Percentiles rank a stretch among this genome's conserved stretches.
phyloP scores from a whole-genome alignment of 495 filamentous ascomycete genomes.

The Podospora bellae-mahoneyi region DNA sequence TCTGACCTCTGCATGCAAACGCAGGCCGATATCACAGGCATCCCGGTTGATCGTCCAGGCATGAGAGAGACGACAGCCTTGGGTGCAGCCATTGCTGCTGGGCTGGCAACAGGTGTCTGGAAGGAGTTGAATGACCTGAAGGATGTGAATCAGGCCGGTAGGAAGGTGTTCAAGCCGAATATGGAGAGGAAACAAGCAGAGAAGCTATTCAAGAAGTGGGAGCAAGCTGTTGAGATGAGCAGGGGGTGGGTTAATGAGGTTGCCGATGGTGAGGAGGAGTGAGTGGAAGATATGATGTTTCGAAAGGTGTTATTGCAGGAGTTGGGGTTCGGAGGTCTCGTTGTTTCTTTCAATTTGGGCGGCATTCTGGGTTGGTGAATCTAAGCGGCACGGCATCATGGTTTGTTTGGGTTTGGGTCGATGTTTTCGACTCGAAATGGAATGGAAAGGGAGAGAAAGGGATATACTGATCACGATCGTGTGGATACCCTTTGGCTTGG shows the following conservation, averaged over 20 bases:
- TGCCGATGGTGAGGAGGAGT: constrained; percentile 7
- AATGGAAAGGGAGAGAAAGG: not conserved
- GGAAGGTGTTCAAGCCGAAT: constrained; percentile 68
- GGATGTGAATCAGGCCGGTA: constrained; percentile 70
- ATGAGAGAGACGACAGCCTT: constrained; percentile 95
- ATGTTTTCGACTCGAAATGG: not conserved
- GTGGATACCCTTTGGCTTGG: not conserved
- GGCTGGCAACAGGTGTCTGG: constrained; percentile 83
- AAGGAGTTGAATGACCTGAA: constrained; percentile 72
- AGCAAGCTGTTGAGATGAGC: constrained; percentile 85
- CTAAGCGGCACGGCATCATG: not conserved
- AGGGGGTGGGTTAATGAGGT: constrained; percentile 65
- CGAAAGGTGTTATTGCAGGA: not conserved
- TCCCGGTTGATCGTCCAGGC: constrained; percentile 79
- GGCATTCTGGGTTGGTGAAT: not conserved
- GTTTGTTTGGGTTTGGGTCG: not conserved
- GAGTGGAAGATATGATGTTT: not conserved
- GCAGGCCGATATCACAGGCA: constrained; percentile 86
- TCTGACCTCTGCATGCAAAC: constrained; percentile 96
- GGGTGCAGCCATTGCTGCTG: constrained; percentile 91
- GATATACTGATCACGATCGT: not conserved
- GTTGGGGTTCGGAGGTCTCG: not conserved
- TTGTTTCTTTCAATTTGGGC: not conserved
- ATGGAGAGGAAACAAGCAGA: constrained; percentile 58
- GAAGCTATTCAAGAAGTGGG: constrained; percentile 76